Evolutionary conservation across 2,329 filamentous ascomycete species (phyloP).

Genomic region (Neocatenulostroma microsporum): DNA sequence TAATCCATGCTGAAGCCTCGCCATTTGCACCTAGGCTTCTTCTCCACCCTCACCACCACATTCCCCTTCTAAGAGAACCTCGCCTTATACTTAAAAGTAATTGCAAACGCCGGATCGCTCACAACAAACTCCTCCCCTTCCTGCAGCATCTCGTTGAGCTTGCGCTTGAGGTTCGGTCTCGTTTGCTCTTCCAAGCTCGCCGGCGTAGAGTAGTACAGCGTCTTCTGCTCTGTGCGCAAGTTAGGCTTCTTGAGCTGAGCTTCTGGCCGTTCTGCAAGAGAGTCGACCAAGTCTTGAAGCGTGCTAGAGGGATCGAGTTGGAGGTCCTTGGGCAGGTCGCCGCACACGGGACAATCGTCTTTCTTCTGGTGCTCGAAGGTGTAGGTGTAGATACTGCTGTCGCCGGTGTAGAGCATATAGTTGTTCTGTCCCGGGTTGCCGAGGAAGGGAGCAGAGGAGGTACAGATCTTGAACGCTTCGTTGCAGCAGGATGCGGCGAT

Average conservation of each 20-base stretch:
- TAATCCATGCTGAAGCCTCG: no score
- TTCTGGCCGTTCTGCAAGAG: conserved; percentile 72
- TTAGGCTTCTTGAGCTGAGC: conserved; percentile 92
- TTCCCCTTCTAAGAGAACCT: no score
- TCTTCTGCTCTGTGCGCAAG: conserved; percentile 70
- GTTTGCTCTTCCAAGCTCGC: conserved; percentile 77
- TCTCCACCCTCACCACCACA: no score
- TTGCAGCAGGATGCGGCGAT: conserved; percentile 94
- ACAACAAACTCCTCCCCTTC: conserved; percentile 86
- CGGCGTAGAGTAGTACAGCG: conserved; percentile 82
- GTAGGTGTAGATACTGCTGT: conserved; percentile 93
- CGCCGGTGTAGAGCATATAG: conserved; percentile 99
- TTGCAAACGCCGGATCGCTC: conserved; percentile 80
- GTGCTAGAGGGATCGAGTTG: conserved; percentile 63
- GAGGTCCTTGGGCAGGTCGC: conserved; percentile 69
- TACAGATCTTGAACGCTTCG: conserved; percentile 91
- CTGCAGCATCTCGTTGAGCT: conserved; percentile 65
- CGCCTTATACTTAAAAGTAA: conserved; percentile 57
- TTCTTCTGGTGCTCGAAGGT: conserved; percentile 95
- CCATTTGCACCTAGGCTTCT: no score
- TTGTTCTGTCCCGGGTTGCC: conserved; percentile 59
- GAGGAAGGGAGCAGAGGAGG: conserved; percentile 69
- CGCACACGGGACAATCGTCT: conserved; percentile 89
- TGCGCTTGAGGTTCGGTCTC: conserved; percentile 70
- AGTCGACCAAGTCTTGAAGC: conserved; percentile 76